Evolutionary conservation across 2,329 filamentous ascomycete species (phyloP), one percentile per base, ranked within the genome.

Genomic region (Fusarium globosum): DNA sequence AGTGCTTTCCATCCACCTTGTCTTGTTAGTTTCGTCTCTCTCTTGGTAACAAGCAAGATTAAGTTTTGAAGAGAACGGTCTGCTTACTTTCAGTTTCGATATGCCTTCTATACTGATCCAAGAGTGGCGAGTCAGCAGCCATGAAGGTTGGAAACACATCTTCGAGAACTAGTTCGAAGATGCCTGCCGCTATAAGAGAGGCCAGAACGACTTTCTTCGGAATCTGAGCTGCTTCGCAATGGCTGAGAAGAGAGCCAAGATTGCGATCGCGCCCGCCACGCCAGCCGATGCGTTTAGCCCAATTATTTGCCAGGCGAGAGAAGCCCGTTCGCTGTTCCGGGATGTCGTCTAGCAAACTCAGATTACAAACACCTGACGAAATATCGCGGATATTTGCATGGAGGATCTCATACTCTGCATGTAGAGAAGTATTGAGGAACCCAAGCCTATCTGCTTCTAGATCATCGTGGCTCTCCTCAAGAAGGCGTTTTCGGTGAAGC

Each of bases 11-110:
- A 6, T 6, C 49, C 18, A 4, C 13, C 33, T 52, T 0, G 16
- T 15, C 3, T 10, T 2, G 5, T 52, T 15, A 52, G 18, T 9
- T 52, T 2, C 18, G 6, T 15, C 0, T 21, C n/a, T 51, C 0
- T 21, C n/a, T 51, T 0, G 9, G 13, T 0, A 26, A 11, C 0
- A 14, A 2, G 8, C 1, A 7, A 7, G 15, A 3, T 14, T 23
- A 2, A 0, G 1, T 14, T 1, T 49, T 1, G 35, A 26, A 6
- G 6, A 15, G 16, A 4, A 52, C 1, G 6, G n/a, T 2, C 6
- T 26, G 6, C 33, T 52, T 36, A 52, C 33, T 8, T 36, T 36
- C 0, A 16, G 33, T 36, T 36, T 52, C 18, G 0, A 59, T 38
- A 9, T 59, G 23, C 16, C 2, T 39, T 51, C 56, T 20, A 0